These are phyloP conservation scores for Cornus controversa DNA, from an alignment of 148 eudicot species.

Conservation along the genomic window DNA sequence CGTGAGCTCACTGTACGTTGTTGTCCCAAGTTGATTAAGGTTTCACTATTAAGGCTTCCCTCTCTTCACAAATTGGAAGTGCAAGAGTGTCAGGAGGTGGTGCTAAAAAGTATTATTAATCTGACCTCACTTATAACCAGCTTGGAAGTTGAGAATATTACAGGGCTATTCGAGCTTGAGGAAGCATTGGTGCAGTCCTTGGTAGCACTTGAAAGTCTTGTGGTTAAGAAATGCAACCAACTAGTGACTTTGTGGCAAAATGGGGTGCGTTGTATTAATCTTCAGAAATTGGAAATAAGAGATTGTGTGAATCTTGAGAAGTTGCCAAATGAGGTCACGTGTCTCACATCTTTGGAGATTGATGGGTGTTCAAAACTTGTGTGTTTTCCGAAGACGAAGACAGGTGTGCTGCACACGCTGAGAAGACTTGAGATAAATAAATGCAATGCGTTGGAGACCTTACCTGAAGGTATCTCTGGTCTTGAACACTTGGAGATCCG, in stretches of 20 bases:
- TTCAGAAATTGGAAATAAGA: slow-evolving; percentile 1
- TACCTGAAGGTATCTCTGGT: neutral
- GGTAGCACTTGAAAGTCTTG: neutral
- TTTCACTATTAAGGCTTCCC: too few species aligned
- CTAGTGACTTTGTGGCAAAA: neutral
- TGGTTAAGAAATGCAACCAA: too few species aligned
- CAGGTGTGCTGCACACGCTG: neutral
- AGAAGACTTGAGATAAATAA: neutral
- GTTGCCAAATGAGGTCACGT: neutral
- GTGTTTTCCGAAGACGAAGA: neutral
- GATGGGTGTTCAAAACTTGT: neutral
- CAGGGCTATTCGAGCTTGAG: neutral
- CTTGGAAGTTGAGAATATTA: neutral
- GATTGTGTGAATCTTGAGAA: neutral
- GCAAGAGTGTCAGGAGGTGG: too few species aligned
- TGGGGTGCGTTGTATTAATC: neutral
- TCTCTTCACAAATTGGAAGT: too few species aligned
- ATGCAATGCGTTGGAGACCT: neutral
- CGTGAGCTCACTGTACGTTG: neutral
- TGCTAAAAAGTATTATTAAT: too few species aligned
- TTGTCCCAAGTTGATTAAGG: neutral
- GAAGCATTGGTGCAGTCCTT: too few species aligned
- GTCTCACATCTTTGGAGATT: neutral
- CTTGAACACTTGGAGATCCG: neutral
- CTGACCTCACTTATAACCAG: too few species aligned